phyloP scores from a whole-genome alignment of 352 stramenopile genomes.

The Blastocystis sp. region DNA sequence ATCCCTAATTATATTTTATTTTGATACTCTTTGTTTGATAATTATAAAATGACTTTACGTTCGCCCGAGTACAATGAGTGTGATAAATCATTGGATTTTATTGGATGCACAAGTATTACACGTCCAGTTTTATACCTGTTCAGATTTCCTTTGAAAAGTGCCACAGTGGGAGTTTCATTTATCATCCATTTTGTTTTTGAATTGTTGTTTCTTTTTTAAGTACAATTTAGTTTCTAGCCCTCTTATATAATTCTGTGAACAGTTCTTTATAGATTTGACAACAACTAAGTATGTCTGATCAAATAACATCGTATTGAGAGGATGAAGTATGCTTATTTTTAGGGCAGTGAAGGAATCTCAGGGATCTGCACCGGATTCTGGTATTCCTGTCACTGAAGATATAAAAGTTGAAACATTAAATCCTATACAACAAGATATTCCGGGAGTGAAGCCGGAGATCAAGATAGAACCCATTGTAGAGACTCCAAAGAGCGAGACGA shows the following conservation, averaged over 20 bases:
- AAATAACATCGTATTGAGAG: not conserved
- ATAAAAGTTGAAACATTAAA: not conserved
- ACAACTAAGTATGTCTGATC: not conserved
- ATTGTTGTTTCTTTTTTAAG: not conserved
- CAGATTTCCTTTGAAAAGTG: slow-evolving; percentile 60
- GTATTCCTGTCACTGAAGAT: not conserved
- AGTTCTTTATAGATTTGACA: not conserved
- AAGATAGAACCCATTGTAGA: not conserved
- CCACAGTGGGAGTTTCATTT: slow-evolving; percentile 30
- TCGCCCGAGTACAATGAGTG: not conserved
- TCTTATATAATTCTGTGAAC: not conserved
- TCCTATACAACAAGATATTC: not conserved
- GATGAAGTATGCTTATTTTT: not conserved
- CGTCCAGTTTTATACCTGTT: not conserved
- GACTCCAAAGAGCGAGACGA: not conserved
- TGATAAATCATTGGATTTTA: not conserved
- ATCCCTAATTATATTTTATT: not conserved
- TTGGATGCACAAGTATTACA: not conserved
- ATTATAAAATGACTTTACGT: not conserved
- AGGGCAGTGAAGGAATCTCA: not conserved
- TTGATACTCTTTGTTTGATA: not conserved
- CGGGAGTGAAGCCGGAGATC: not conserved
- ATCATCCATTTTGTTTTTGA: slow-evolving; percentile 23
- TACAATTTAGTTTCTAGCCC: not conserved
- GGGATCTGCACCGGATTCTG: not conserved